Evolutionary conservation across 225 moss, liverwort and hornwort species (phyloP).

Genomic region (Pseudisothecium myosuroides): DNA sequence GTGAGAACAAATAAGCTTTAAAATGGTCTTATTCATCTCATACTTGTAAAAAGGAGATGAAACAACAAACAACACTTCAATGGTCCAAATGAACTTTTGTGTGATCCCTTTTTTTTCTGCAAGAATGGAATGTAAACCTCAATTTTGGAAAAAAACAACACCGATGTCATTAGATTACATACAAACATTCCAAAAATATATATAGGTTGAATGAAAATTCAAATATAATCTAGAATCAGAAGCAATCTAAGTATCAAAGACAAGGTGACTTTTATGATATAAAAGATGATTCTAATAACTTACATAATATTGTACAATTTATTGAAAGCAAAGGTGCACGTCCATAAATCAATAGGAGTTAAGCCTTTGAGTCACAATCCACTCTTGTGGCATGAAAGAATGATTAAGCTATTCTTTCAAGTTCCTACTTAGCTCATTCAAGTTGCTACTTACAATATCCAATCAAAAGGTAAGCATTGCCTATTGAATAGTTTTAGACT

Average conservation of each 20-base stretch:
- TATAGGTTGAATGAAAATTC: background rate
- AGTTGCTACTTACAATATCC: too few species aligned
- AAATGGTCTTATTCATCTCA: background rate
- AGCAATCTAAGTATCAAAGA: background rate
- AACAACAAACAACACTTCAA: background rate
- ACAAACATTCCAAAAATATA: background rate
- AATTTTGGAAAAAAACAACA: background rate
- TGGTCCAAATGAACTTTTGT: background rate
- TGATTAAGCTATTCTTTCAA: background rate
- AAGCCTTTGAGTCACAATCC: too few species aligned
- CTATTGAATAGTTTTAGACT: too few species aligned
- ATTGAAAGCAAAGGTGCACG: background rate
- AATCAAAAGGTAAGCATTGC: too few species aligned
- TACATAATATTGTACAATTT: background rate
- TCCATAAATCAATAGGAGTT: background rate
- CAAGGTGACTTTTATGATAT: background rate
- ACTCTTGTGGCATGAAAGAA: background rate
- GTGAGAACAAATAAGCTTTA: background rate
- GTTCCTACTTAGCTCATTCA: too few species aligned
- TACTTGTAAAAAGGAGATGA: background rate
- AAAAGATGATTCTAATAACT: background rate
- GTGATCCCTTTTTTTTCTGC: accelerated
- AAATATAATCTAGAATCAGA: background rate
- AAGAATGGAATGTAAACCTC: background rate
- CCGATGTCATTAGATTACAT: background rate